These are phyloP conservation scores for Arabidopsis arenosa DNA, from an alignment of 345 rosid genomes.

Conservation along the genomic window DNA sequence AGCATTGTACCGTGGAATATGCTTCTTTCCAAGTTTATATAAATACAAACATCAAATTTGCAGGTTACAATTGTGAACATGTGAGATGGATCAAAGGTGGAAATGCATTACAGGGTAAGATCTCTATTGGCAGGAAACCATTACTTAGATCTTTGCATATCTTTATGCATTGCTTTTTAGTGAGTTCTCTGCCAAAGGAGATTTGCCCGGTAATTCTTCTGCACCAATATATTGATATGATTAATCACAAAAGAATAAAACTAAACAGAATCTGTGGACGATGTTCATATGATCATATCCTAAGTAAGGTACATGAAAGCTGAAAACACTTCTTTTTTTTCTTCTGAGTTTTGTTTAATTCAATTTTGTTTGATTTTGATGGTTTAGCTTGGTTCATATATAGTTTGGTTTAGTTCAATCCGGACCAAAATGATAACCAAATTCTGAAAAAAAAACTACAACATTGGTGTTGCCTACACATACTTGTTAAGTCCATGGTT, in stretches of 20 bases:
- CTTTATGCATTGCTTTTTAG: slow-evolving; percentile 32
- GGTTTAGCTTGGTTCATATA: not conserved
- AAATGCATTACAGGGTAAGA: slow-evolving; percentile 47
- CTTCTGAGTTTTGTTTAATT: not conserved
- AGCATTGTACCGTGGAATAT: slow-evolving; percentile 44
- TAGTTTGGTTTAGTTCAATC: not conserved
- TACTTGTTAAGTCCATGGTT: no score
- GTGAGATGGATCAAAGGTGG: slow-evolving; percentile 34
- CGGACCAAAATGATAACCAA: not conserved
- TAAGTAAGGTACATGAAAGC: not conserved
- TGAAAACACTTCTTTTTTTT: not conserved
- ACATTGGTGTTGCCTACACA: not conserved
- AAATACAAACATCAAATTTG: slow-evolving; percentile 31
- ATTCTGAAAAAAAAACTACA: not conserved
- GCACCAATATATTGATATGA: slow-evolving; percentile 2
- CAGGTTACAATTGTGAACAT: slow-evolving; percentile 32
- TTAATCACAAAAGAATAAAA: not conserved
- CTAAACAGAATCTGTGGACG: not conserved
- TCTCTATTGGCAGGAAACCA: slow-evolving; percentile 50
- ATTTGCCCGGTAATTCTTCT: slow-evolving; percentile 29
- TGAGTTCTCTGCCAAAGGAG: slow-evolving; percentile 41
- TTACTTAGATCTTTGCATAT: slow-evolving; percentile 26
- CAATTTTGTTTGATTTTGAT: not conserved
- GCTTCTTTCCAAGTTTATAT: slow-evolving; percentile 28
- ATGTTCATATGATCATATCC: not conserved